Percentiles rank a stretch among this genome's conserved stretches.
These are phyloP conservation scores for Eimeria necatrix DNA, from an alignment of 169 alveolate species.

Conservation along the genomic window DNA sequence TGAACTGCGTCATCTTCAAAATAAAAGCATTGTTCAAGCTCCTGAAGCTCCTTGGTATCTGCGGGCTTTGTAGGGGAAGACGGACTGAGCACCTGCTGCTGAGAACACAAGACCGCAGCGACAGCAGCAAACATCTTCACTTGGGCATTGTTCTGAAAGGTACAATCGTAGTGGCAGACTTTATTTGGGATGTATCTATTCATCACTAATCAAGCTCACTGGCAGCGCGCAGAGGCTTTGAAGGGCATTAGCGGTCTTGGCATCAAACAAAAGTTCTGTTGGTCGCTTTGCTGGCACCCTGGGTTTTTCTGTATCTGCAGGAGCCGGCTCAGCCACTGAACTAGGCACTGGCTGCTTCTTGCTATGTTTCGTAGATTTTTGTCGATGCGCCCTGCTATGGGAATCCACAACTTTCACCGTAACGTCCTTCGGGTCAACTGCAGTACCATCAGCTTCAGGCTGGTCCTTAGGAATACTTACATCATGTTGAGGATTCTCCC, in stretches of 20 bases:
- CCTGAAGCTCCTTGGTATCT: conserved; percentile 59
- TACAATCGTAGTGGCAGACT: background rate
- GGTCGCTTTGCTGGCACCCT: background rate
- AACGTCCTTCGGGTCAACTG: no score
- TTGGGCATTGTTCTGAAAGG: no score
- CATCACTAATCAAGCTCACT: background rate
- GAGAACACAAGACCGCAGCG: background rate
- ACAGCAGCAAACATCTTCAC: background rate
- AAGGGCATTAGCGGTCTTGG: conserved; percentile 52
- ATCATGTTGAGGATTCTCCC: background rate
- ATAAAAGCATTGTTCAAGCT: conserved; percentile 55
- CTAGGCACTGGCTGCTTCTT: no score
- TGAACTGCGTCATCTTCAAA: conserved; percentile 53
- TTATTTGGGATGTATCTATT: background rate
- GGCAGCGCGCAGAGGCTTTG: conserved; percentile 65
- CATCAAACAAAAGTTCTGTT: conserved; percentile 48
- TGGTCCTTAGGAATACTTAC: background rate
- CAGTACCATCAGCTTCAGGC: background rate
- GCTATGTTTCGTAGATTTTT: no score
- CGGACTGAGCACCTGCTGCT: conserved; percentile 19
- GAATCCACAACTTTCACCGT: no score
- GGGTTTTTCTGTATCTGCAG: background rate
- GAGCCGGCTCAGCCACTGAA: no score
- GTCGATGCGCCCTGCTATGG: no score
- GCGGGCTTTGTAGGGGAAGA: conserved; percentile 20